These are phyloP conservation scores for Ophiostoma novo-ulmi DNA, from an alignment of 2,329 filamentous ascomycete species.

Conservation along the genomic window DNA sequence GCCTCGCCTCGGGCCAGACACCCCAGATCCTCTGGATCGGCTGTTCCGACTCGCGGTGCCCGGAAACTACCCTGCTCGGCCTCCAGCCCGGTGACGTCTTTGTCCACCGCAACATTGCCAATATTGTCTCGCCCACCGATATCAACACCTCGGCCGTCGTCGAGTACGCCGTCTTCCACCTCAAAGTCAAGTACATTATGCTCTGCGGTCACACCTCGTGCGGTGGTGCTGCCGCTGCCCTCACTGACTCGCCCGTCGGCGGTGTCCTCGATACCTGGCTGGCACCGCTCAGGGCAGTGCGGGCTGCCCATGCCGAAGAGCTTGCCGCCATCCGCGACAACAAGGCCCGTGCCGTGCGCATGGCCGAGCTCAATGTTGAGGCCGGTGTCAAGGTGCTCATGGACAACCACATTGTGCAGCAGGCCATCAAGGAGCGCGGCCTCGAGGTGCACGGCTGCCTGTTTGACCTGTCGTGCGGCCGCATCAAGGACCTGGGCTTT, in stretches of 20 bases:
- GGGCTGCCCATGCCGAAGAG: conserved; percentile 48
- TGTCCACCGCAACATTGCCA: conserved; percentile 86
- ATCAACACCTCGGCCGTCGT: conserved; percentile 70
- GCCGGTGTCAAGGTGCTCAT: conserved; percentile 62
- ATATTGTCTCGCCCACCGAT: conserved; percentile 70
- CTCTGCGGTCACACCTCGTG: conserved; percentile 65
- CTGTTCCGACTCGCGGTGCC: conserved; percentile 79
- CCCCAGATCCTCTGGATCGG: conserved; percentile 74
- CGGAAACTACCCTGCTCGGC: conserved; percentile 75
- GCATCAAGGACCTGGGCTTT: conserved; percentile 45
- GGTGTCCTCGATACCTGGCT: conserved; percentile 54
- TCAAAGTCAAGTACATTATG: conserved; percentile 67
- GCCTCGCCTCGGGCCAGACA: conserved; percentile 61
- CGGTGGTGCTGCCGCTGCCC: conserved; percentile 60
- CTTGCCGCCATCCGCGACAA: conserved; percentile 51
- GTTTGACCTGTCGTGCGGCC: conserved; percentile 56
- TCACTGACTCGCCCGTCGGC: conserved; percentile 44
- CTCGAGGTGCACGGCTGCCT: conserved; percentile 73
- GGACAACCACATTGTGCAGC: conserved; percentile 63
- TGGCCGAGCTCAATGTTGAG: conserved; percentile 74
- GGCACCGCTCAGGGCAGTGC: conserved; percentile 45
- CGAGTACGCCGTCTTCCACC: conserved; percentile 68
- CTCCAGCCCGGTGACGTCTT: conserved; percentile 80
- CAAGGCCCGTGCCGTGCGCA: conserved; percentile 50
- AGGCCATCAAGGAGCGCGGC: conserved; percentile 64